These are phyloP conservation scores for Zoysia pacifica DNA, from an alignment of 176 grass and related monocot genomes.

Conservation along the genomic window DNA sequence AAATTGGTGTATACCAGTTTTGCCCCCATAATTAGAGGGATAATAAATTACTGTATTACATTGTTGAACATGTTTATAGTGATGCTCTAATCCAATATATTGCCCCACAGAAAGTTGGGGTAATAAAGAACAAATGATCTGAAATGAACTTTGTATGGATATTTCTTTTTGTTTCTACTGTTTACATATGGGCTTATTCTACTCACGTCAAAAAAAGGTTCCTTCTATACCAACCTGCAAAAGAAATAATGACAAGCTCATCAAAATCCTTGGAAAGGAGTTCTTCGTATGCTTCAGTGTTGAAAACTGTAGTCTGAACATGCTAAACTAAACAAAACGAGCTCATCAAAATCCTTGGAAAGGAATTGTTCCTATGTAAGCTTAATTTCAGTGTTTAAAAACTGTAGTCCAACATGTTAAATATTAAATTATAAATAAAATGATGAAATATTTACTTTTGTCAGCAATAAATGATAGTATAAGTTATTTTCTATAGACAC, in stretches of 20 bases:
- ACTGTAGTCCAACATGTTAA: background rate
- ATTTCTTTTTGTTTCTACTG: slow-evolving; percentile 35
- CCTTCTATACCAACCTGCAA: slow-evolving; percentile 64
- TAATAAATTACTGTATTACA: slow-evolving; percentile 4
- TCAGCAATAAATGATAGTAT: background rate
- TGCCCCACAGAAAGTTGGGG: slow-evolving; percentile 13
- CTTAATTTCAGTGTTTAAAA: background rate
- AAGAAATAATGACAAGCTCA: slow-evolving; percentile 24
- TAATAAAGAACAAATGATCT: slow-evolving; percentile 2
- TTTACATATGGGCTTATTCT: slow-evolving; percentile 40
- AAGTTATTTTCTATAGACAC: background rate
- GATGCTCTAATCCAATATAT: slow-evolving; percentile 13
- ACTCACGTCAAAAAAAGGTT: slow-evolving; percentile 38
- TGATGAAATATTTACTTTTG: background rate
- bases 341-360: slow-evolving; percentile 12
- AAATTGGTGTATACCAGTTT: slow-evolving; percentile 6
- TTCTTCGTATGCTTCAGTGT: background rate
- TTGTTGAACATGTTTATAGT: slow-evolving; percentile 18
- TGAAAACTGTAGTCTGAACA: background rate
- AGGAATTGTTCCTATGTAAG: background rate
- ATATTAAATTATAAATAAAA: background rate
- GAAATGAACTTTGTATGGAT: slow-evolving; percentile 28
- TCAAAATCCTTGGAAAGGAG: background rate
- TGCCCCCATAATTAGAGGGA: background rate
- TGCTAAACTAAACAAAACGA: background rate